phyloP scores from a whole-genome alignment of 805 yeast genomes.

The Candida dendrica region DNA sequence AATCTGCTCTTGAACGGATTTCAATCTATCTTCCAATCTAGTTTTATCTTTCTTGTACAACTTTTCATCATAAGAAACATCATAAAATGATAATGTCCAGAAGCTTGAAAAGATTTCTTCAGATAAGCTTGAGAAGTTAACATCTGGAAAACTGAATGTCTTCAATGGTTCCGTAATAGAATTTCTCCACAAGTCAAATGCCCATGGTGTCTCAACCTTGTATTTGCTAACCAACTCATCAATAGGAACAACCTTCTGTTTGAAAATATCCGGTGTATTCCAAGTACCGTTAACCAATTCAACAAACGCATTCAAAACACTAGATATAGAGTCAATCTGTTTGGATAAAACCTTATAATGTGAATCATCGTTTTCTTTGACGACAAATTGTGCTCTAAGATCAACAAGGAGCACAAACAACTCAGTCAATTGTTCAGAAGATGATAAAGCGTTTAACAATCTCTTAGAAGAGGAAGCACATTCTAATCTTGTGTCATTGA shows the following conservation, averaged over 20 bases:
- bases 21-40: conserved; percentile 25
- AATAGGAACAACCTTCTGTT: conserved; percentile 31
- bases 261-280: conserved; percentile 23
- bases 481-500: conserved; percentile 42
- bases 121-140: conserved; percentile 23
- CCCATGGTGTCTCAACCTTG: conserved; percentile 51
- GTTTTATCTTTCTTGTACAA: conserved; percentile 43
- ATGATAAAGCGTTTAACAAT: conserved; percentile 39
- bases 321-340: conserved; percentile 63
- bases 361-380: conserved; percentile 24
- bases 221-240: conserved; percentile 33
- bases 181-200: conserved; percentile 72
- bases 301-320: conserved; percentile 58
- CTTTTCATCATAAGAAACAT: conserved; percentile 46
- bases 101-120: conserved; percentile 48
- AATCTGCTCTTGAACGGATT: neutral
- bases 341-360: conserved; percentile 69
- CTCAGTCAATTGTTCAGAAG: conserved; percentile 46
- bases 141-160: conserved; percentile 10
- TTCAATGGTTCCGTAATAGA: conserved; percentile 20
- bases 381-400: conserved; percentile 33
- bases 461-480: conserved; percentile 40
- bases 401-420: conserved; percentile 57
- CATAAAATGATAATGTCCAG: conserved; percentile 71
- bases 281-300: conserved; percentile 51